phyloP scores from a whole-genome alignment of 345 rosid genomes.

The Eucalyptus marginata region DNA sequence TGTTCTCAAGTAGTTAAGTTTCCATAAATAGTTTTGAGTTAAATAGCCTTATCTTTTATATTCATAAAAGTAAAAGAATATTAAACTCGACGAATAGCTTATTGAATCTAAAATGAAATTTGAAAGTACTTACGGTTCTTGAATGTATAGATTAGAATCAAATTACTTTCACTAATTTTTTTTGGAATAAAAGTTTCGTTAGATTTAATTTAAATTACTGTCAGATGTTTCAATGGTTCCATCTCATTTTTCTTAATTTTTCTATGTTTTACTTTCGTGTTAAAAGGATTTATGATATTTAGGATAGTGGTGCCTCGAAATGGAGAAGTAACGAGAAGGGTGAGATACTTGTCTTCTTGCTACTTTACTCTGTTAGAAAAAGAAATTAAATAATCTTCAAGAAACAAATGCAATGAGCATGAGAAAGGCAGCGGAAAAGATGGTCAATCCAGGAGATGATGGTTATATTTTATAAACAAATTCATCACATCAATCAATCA shows the following conservation, averaged over 20 bases:
- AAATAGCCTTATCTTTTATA: neutral
- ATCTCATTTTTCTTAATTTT: neutral
- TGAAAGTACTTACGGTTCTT: neutral
- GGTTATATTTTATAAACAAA: neutral
- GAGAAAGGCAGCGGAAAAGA: neutral
- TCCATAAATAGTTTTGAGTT: neutral
- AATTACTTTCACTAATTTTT: neutral
- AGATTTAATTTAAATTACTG: neutral
- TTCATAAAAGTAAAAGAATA: neutral
- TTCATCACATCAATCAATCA: neutral
- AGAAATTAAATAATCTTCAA: neutral
- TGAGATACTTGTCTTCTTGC: neutral
- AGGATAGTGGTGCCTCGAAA: neutral
- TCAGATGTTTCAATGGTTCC: neutral
- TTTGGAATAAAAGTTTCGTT: neutral
- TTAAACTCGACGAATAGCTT: neutral
- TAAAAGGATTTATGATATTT: neutral
- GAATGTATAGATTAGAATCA: neutral
- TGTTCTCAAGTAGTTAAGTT: neutral
- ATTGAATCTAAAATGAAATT: neutral
- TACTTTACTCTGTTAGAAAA: neutral
- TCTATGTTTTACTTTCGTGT: neutral
- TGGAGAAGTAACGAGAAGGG: neutral
- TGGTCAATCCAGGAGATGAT: neutral
- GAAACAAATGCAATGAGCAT: neutral